These are phyloP conservation scores for Calophaca sinica DNA, from an alignment of 306 rosid species.

Conservation along the genomic window DNA sequence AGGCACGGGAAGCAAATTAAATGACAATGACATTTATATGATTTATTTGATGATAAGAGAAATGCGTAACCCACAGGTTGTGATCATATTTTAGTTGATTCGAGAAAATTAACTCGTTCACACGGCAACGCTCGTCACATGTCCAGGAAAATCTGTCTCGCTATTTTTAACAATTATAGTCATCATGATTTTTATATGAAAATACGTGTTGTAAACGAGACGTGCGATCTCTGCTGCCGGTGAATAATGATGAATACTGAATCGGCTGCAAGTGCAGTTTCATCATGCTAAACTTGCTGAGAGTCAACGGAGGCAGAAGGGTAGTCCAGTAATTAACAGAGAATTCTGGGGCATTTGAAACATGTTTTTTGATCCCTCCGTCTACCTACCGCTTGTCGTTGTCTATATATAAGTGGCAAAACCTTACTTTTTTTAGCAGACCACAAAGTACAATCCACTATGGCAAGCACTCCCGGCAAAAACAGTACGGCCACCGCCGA, in stretches of 20 bases:
- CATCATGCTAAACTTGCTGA: no score
- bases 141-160: background rate
- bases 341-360: background rate
- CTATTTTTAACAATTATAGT: background rate
- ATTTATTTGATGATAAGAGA: no score
- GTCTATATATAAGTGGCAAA: background rate
- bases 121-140: constrained; percentile 23
- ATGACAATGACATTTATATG: no score
- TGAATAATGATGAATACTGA: constrained; percentile 1
- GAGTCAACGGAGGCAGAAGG: background rate
- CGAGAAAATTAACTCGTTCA: background rate
- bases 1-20: no score
- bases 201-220: background rate
- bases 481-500: constrained; percentile 2
- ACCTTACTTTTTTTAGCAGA: background rate
- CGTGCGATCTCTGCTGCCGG: background rate
- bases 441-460: background rate
- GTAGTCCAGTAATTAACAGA: background rate
- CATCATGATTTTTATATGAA: background rate
- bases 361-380: background rate
- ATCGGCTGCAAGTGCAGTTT: background rate
- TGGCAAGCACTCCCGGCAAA: constrained; percentile 29
- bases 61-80: background rate
- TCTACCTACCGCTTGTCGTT: background rate
- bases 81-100: background rate